Evolutionary conservation across 257 asterid species (phyloP), one percentile per base, ranked within the genome.

Genomic region (Voacanga thouarsii): DNA sequence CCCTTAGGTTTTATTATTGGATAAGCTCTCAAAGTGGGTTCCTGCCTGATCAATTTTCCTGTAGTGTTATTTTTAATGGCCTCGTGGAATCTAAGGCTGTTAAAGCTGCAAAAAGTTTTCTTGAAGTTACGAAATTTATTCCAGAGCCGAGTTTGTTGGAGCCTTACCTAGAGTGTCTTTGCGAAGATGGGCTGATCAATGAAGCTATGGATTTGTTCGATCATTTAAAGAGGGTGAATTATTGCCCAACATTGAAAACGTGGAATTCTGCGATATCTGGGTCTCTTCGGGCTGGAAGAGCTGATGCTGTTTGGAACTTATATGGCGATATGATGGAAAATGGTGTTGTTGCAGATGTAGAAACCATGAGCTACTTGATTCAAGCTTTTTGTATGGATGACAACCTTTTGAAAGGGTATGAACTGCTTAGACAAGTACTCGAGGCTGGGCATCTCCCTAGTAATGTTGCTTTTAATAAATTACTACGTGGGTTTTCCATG

Each of bases 31-130:
- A 80, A 51, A 72, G 79, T 39, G 90, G 86, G 69, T 85, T 83
- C 74, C 83, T 64, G 6, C 77, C 77, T 1, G 94, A 87, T 79
- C 82, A 75, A 0, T 75, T 70, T 70, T 67, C 83, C 26, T 85
- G 86, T 81, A 82, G 76, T 79, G 64, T 71, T 81, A 79, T 92
- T 63, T 92, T 92, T 80, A 75, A 75, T 81, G 82, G 85, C 82
- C 92, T 93, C 47, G 89, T 86, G 65, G 84, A 89, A 78, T 91
- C 92, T 9, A 89, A 89, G 74, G 96, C 89, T 49, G 87, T 82
- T 4, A 72, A 74, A 67, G 87, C 84, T 30, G 97, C 90, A 4
- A 87, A 80, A 75, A n/a, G 51, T 28, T 88, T 86, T 82, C 87
- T 90, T 51, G 86, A 82, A 21, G 86, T 76, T 1, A 74, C 85